These are phyloP conservation scores for Solanum clarkiae DNA, from an alignment of 257 asterid species.

Conservation along the genomic window DNA sequence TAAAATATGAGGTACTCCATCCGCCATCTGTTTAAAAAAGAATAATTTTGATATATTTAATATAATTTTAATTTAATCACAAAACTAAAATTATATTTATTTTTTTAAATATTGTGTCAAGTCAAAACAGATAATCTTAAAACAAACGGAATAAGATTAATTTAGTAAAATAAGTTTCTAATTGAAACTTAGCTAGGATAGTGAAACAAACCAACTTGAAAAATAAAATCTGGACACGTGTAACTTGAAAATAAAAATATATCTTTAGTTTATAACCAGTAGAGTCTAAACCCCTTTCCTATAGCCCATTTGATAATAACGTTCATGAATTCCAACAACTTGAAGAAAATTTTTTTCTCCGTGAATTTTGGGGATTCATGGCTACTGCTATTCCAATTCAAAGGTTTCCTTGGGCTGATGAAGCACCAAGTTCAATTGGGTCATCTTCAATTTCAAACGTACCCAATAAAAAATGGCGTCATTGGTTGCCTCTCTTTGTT, in stretches of 20 bases:
- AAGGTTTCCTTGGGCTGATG: conserved; percentile 6
- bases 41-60: too few species aligned
- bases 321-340: background rate
- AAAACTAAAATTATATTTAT: too few species aligned
- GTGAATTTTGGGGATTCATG: background rate
- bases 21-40: too few species aligned
- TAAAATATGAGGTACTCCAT: too few species aligned
- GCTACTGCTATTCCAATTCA: conserved; percentile 12
- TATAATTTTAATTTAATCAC: too few species aligned
- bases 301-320: background rate
- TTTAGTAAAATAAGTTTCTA: too few species aligned
- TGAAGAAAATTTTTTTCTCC: background rate
- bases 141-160: too few species aligned
- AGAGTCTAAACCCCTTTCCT: background rate
- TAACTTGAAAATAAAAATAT: too few species aligned
- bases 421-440: conserved; percentile 8
- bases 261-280: too few species aligned
- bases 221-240: background rate
- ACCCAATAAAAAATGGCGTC: conserved; percentile 56
- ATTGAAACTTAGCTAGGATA: background rate
- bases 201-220: background rate
- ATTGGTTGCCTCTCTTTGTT: conserved; percentile 49
- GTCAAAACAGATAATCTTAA: too few species aligned
- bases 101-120: too few species aligned
- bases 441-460: conserved; percentile 2